Percentiles rank a stretch among this genome's conserved stretches.
Evolutionary conservation across 768 basidiomycete species (phyloP).

Genomic region (Antrodiella citrinella): DNA sequence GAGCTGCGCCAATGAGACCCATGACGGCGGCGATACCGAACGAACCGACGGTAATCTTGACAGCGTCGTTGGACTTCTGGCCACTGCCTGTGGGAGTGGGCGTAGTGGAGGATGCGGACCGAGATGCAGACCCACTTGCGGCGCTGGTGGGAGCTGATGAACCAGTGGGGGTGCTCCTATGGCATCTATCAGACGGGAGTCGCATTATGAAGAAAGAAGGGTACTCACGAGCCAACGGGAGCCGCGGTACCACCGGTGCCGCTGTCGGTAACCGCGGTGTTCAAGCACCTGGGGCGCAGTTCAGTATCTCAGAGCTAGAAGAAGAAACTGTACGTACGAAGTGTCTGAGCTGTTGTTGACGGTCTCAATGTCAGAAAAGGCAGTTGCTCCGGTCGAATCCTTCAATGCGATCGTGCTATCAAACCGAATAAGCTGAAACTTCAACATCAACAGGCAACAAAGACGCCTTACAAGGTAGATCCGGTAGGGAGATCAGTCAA

Average conservation of each 20-base stretch:
- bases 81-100: constrained; percentile 20
- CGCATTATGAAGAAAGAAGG: background rate
- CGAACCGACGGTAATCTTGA: constrained; percentile 22
- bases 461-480: constrained; percentile 43
- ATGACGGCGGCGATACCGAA: constrained; percentile 42
- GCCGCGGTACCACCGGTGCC: constrained; percentile 5
- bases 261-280: constrained; percentile 12
- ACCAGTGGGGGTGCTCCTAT: background rate
- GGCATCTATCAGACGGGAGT: background rate
- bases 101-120: constrained; percentile 6
- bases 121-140: background rate
- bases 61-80: constrained; percentile 24
- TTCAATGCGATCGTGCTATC: constrained; percentile 47
- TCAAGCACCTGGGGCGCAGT: constrained; percentile 19
- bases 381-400: constrained; percentile 46
- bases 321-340: background rate
- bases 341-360: constrained; percentile 29
- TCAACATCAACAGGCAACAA: background rate
- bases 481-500: constrained; percentile 36
- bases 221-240: constrained; percentile 4
- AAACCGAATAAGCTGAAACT: background rate
- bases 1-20: constrained; percentile 41
- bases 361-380: constrained; percentile 44
- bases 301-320: background rate
- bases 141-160: constrained; percentile 1